Base-by-base conservation (phyloP, 495 filamentous ascomycete species). In the Penicillium crystallinum region DNA sequence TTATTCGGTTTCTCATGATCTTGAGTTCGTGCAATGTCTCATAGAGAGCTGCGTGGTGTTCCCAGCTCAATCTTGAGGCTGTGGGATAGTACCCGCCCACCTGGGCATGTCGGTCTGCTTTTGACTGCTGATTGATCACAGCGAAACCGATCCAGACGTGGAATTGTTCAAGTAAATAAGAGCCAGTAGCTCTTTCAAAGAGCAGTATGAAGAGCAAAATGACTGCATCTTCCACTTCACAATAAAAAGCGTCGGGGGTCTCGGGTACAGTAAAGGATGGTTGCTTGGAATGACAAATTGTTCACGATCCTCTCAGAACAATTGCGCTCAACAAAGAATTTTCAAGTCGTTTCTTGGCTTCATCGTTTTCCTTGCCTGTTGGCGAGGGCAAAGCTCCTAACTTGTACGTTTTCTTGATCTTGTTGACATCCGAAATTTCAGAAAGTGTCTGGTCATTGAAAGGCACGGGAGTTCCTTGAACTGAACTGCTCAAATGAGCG, bases 341-440 rank as follows among this genome's bases (percentile, higher is more conserved):
- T 65, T 91, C 87, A 35, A 87, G 68, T 54, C 80, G 76, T 45
- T 63, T 76, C 44, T 65, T 73, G 53, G 48, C 50, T 12, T 70
- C 74, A 38, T 55, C 40, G 17, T 59, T 33, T 11, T 50, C 46
- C 48, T 65, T 69, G 15, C 59, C 33, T 2, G 55, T 27, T 10
- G 63, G 59, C 36, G 71, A 74, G 30, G 75, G 68, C 39, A 76
- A 57, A 12, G 71, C 72, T 41, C 84, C 85, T 36, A 97, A 63
- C 62, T 90, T 91, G 64, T 97, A 97, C 29, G 85, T 78, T 71
- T 92, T 96, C 65, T 80, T 80, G 27, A 97, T 80, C 54, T 83
- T 86, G 21, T 63, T 68, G 60, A 85, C 65, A 68, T 97, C 89
- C 2, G 81, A 78, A 31, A 82, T 65, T 18, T 62, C 59, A 1